These are phyloP conservation scores for Umbelopsis ramanniana DNA, from an alignment of 192 early-diverging fungal species.

Conservation along the genomic window DNA sequence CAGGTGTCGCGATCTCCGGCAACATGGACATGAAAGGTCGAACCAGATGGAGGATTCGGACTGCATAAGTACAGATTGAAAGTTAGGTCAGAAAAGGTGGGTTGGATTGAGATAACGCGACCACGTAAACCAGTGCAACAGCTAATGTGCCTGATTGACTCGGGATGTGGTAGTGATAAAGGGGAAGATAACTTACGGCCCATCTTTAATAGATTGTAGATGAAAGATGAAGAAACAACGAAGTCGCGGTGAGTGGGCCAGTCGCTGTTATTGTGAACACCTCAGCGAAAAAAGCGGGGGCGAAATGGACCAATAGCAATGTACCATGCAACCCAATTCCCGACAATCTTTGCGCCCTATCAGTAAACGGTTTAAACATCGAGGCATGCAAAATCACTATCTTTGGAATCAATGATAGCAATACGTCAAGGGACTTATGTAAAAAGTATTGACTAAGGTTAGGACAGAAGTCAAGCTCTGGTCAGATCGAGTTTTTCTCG, in stretches of 20 bases:
- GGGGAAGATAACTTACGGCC: constrained; percentile 12
- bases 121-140: background rate
- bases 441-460: no score
- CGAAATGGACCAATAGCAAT: constrained; percentile 21
- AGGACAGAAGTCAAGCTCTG: no score
- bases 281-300: constrained; percentile 21
- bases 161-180: background rate
- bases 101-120: background rate
- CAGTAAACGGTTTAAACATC: no score
- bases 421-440: no score
- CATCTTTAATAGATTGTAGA: constrained; percentile 18
- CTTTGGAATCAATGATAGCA: no score
- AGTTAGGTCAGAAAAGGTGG: background rate
- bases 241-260: background rate
- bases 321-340: constrained; percentile 17
- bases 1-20: constrained; percentile 96
- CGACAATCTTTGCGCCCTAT: constrained; percentile 7
- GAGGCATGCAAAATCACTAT: no score
- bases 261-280: constrained; percentile 19
- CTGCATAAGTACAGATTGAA: constrained; percentile 46
- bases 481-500: no score
- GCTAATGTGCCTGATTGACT: background rate
- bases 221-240: constrained; percentile 22
- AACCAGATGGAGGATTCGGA: constrained; percentile 95
- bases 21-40: constrained; percentile 97